Evolutionary conservation across 371 early-diverging fungal genomes (phyloP), one percentile per base, ranked within the genome.

Genomic region (Dinochytrium kinnereticum): DNA sequence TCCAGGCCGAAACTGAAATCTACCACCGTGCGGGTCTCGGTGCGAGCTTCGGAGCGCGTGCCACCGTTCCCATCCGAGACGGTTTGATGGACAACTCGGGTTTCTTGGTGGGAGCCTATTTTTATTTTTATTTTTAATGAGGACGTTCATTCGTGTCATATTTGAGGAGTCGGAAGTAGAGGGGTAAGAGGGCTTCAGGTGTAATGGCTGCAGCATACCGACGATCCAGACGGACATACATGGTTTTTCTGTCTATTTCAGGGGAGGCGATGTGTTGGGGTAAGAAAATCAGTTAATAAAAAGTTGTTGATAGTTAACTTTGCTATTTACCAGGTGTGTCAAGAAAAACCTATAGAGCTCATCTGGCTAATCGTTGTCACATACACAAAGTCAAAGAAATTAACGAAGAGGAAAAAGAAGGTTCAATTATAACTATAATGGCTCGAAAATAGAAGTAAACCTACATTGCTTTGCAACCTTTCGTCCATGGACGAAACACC

Each of bases 61-160:
- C 26, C 7, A 5, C 66, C 66, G 49, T 66, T 33, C 21, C 36
- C 19, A 28, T 66, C 37, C 2, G 66, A 30, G 21, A 10, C 10
- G 15, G 66, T 66, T 28, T 66, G 44, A 17, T 3, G 5, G 28
- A 3, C 26, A 10, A 10, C 10, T 39, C 28, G 44, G 10, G 66
- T n/a, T 33, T 66, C 66, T 21, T 30, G 38, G 44, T 66, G 66
- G 44, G 66, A n/a, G 13, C 66, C 66, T 17, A 13, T 64, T 34
- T n/a, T n/a, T n/a, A n/a, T n/a, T n/a, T n/a, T n/a, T n/a, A n/a
- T n/a, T n/a, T n/a, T n/a, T n/a, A n/a, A n/a, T n/a, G n/a, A n/a
- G n/a, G n/a, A n/a, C n/a, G n/a, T n/a, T n/a, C n/a, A n/a, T n/a
- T n/a, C n/a, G n/a, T n/a, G n/a, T n/a, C n/a, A n/a, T n/a, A n/a